A percentile compares a stretch with the other conserved stretches of the same genome.
These are phyloP conservation scores for Aspergillus alliaceus DNA, from an alignment of 2,329 filamentous ascomycete genomes.

Conservation along the genomic window DNA sequence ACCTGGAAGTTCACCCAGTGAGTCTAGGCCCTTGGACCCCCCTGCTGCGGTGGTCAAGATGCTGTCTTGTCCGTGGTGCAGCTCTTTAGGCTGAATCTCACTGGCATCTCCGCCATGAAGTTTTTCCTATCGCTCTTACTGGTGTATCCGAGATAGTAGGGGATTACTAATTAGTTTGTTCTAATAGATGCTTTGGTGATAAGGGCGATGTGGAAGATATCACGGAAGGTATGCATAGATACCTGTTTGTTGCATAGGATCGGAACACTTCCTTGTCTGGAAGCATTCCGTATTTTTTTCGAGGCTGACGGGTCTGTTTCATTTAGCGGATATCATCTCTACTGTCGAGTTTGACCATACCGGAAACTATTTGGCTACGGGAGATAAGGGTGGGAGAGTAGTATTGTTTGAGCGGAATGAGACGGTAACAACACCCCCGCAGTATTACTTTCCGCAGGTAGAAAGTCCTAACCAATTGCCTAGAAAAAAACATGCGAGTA, in stretches of 20 bases:
- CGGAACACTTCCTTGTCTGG: not conserved
- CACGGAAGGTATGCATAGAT: constrained; percentile 71
- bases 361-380: constrained; percentile 53
- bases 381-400: constrained; percentile 53
- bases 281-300: not conserved
- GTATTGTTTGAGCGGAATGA: constrained; percentile 74
- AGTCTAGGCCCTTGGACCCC: constrained; percentile 42
- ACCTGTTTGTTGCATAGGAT: no score
- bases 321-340: constrained; percentile 52
- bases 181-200: constrained; percentile 92
- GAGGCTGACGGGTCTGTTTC: constrained; percentile 2
- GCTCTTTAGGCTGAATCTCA: not conserved
- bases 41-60: not conserved
- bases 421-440: constrained; percentile 60
- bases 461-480: constrained; percentile 32
- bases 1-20: constrained; percentile 99
- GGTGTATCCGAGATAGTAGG: not conserved
- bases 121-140: not conserved
- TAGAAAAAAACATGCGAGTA: constrained; percentile 99
- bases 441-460: constrained; percentile 2
- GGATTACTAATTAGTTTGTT: constrained; percentile 7
- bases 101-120: not conserved
- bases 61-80: not conserved
- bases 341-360: constrained; percentile 56
- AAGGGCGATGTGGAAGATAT: constrained; percentile 99